Base-by-base conservation (phyloP, 306 rosid genomes). In the Lupinus albus region DNA sequence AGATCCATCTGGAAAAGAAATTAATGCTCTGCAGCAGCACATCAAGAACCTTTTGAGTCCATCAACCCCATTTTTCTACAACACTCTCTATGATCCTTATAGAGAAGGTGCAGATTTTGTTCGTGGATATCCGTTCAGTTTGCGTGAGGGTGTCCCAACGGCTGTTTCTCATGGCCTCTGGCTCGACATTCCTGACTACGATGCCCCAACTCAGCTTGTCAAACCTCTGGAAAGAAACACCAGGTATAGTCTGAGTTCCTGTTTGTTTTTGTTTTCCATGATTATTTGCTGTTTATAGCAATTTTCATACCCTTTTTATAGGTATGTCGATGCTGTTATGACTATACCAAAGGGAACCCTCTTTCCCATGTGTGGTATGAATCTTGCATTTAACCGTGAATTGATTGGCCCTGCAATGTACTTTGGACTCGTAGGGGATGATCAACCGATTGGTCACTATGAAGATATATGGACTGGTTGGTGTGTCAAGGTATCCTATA, bases 401-500 rank as follows among this genome's bases (percentile, higher is more conserved):
- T 56, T 88, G 54, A 83, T 88, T 36, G 95, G 95, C 42, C 87
- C 95, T 11, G 95, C 95, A 42, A 88, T 88, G 95, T 85, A 88
- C 84, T 85, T 88, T 11, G 95, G 88, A 58, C 91, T 88, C 67
- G 85, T 88, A 91, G 95, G 95, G 15, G 91, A 88, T 75, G 91
- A 91, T 30, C 95, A 88, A 52, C 95, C 95, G 14, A 88, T 88
- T 1, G 91, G 91, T 1, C 91, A 88, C 54, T 85, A 88, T 25
- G 95, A 88, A 5, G 95, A 88, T 66, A 88, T 88, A 91, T 88
- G 95, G 95, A 91, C 95, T 67, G 95, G 95, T 32, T 88, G 95
- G 95, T 88, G 95, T 77, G 79, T 71, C 64, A 88, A 85, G 91
- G 95, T 88, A 56, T 16, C 9, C 7, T 36, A 62, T 44, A 2